Conservation (phyloP, 2,329 filamentous ascomycete species). For the Trichoderma cornu-damae region DNA sequence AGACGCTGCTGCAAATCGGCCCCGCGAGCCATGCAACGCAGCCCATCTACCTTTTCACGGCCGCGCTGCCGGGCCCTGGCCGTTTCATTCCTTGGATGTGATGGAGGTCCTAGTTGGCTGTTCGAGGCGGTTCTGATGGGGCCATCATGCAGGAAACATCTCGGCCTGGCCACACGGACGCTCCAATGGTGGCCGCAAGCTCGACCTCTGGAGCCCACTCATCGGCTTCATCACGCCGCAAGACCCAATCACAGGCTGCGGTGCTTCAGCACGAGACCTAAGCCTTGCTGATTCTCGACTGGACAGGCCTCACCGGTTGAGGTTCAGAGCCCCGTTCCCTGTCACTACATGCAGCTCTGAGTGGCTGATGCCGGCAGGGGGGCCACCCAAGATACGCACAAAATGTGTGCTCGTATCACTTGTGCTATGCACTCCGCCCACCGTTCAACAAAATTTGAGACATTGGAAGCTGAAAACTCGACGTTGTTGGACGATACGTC, state of each 20-base stretch:
- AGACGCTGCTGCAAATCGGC: not conserved
- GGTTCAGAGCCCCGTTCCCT: conserved; percentile 16
- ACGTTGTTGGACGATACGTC: not conserved
- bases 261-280: conserved; percentile 11
- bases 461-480: not conserved
- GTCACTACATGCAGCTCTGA: not conserved
- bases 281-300: conserved; percentile 11
- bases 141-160: conserved; percentile 7
- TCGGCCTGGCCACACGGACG: not conserved
- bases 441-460: not conserved
- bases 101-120: not conserved
- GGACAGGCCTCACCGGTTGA: conserved; percentile 17
- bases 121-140: conserved; percentile 3
- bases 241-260: conserved; percentile 10
- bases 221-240: not conserved
- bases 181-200: conserved; percentile 3
- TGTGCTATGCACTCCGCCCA: conserved; percentile 1
- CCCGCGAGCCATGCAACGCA: not conserved
- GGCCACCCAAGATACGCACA: not conserved
- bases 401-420: not conserved
- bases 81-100: conserved; percentile 3
- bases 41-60: not conserved
- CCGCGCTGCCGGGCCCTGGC: not conserved
- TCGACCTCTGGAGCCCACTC: conserved; percentile 5
- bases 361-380: not conserved